Conservation (phyloP, 345 rosid genomes). For the Gossypium mustelinum region DNA sequence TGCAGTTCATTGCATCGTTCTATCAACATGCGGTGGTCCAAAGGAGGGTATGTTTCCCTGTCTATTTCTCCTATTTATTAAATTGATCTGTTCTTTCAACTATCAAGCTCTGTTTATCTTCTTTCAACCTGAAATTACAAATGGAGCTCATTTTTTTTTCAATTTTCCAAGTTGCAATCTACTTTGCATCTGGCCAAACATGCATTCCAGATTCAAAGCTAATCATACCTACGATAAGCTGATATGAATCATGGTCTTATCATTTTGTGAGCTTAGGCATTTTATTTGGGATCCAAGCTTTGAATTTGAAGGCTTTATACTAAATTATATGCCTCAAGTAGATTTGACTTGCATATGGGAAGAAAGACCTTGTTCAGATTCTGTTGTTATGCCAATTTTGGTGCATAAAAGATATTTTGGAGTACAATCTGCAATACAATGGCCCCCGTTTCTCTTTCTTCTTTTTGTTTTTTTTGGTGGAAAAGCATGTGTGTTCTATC, state of each 20-base stretch:
- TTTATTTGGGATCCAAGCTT: not conserved
- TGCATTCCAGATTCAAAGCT: not conserved
- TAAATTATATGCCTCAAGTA: not conserved
- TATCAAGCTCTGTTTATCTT: not conserved
- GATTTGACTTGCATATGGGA: not conserved
- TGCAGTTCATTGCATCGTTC: slow-evolving; percentile 87
- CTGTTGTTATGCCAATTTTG: not conserved
- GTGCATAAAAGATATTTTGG: not conserved
- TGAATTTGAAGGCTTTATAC: not conserved
- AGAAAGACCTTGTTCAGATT: not conserved
- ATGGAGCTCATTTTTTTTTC: not conserved
- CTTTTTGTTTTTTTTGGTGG: not conserved
- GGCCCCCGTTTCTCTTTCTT: not conserved
- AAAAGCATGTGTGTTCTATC: not conserved
- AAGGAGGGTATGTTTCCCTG: slow-evolving; percentile 62
- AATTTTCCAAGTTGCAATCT: not conserved
- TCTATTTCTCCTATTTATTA: slow-evolving; percentile 10
- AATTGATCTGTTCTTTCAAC: not conserved
- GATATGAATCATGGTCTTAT: not conserved
- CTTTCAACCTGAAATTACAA: not conserved
- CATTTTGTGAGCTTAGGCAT: not conserved
- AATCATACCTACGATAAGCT: not conserved
- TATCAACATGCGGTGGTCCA: slow-evolving; percentile 90
- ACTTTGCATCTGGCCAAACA: not conserved
- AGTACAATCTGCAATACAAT: not conserved